Evolutionary conservation across 139 green algal genomes (phyloP), one percentile per base, ranked within the genome.

Genomic region (Volvox reticuliferus): DNA sequence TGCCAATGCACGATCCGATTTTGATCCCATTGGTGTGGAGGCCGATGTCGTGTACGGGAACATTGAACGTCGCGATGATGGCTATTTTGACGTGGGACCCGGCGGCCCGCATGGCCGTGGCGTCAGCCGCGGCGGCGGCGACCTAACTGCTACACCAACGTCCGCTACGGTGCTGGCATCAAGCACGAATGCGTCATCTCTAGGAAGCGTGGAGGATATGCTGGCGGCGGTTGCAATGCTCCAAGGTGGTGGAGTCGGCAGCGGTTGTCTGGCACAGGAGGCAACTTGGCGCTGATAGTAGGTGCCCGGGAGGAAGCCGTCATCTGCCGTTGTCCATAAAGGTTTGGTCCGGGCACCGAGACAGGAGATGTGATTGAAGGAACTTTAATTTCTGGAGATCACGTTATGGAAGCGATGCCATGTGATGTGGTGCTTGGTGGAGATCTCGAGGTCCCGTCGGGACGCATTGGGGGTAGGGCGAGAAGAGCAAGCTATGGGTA

Each of bases 131-230:
- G 82, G 1, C 82, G 65, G 6, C 63, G 33, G 1, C 21, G 63
- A 30, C 5, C 16, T 16, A 32, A 63, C 62, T 30, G 12, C 63
- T 22, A 79, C 82, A 36, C 65, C 82, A 35, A 26, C 63, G 20
- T 71, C 63, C 30, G 30, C 62, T 1, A 33, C 62, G 1, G 33
- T 6, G 21, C 26, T 24, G 33, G 33, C 82, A 13, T 80, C 83
- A 28, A 65, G 67, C 12, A 26, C 67, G 5, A 81, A 77, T 12
- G 67, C 83, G 0, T 80, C 67, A n/a, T 88, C 83, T 1, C 14
- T 82, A 26, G 84, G 84, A 18, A 89, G 84, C 26, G 69, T 89
- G 69, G 84, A 89, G 84, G 69, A 71, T 24, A 82, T 89, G 84
- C 84, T 89, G 68, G 69, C 69, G 84, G 84, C 84, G 37, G 84